Base-by-base conservation (phyloP, 2,329 filamentous ascomycete genomes). In the Magnaporthales sp. region DNA sequence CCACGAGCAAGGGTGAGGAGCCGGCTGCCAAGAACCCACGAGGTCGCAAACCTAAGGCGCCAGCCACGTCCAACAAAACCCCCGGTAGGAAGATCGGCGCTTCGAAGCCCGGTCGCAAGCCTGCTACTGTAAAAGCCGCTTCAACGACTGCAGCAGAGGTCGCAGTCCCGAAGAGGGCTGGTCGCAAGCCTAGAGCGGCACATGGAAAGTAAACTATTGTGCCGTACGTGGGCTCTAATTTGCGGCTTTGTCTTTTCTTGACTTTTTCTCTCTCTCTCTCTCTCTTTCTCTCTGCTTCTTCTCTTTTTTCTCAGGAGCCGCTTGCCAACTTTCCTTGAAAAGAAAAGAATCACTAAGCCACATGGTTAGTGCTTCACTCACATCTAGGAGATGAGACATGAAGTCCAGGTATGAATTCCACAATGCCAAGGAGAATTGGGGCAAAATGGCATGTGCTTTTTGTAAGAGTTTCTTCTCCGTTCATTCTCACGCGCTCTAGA, bases 1-100 rank as follows among this genome's bases (percentile, higher is more conserved):
- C 71, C 24, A 69, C 69, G 19, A 75, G 73, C 66, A 67, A 69
- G 68, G 68, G 70, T 61, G 70, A 69, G 32, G 29, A 38, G 54
- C 26, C 29, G 32, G 54, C 24, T 13, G 29, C 19, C 26, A 65
- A 65, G 51, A 65, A 58, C 10, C 22, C 63, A 58, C 15, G 38
- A 3, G 51, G 46, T 9, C 62, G 31, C 6, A 64, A 54, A 26
- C 32, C 62, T 13, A 10, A 7, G 13, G 22, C 54, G 24, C 13
- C 24, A 58, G 13, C 54, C 4, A 58, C 5, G 24, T 11, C 54
- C n/a, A 15, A 19, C 22, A 27, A 24, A 27, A 15, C 54, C 22
- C 54, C 54, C 22, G 22, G n/a, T 22, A 58, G 24, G 22, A 58
- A 58, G 8, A n/a, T 10, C 8, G 22, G 54, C 9, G 22, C n/a